Percentiles rank a stretch among this genome's conserved stretches.
phyloP scores from a whole-genome alignment of 2,329 filamentous ascomycete genomes.

The Alternaria conjuncta region DNA sequence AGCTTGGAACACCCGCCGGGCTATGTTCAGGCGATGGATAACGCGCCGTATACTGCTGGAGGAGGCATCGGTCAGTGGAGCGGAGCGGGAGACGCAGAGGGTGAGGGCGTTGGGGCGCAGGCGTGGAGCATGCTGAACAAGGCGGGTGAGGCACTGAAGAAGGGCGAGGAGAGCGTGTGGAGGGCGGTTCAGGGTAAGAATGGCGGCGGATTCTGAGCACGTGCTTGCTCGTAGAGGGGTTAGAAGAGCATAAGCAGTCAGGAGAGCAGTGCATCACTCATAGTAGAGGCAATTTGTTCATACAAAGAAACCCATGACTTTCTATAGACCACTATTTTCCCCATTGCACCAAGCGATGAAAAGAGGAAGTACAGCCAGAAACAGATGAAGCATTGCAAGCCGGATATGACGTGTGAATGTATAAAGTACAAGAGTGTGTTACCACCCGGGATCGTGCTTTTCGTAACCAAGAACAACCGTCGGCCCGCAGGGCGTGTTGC shows the following conservation, averaged over 20 bases:
- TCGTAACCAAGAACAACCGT: slow-evolving; percentile 53
- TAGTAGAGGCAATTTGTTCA: slow-evolving; percentile 7
- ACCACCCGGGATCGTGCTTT: slow-evolving; percentile 50
- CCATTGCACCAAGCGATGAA: slow-evolving; percentile 46
- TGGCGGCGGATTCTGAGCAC: background rate
- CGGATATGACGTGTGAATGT: slow-evolving; percentile 48
- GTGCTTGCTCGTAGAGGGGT: background rate
- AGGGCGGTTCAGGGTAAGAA: slow-evolving; percentile 41
- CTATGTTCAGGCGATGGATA: slow-evolving; percentile 55
- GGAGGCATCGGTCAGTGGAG: slow-evolving; percentile 43
- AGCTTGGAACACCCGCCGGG: slow-evolving; percentile 54
- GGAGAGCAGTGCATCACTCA: background rate
- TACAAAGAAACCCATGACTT: slow-evolving; percentile 41
- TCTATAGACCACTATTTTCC: slow-evolving; percentile 50
- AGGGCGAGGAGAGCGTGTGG: slow-evolving; percentile 46
- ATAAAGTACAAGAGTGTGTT: slow-evolving; percentile 53
- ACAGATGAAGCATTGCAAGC: slow-evolving; percentile 49
- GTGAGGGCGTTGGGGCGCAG: slow-evolving; percentile 36
- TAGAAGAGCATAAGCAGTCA: background rate
- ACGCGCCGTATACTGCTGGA: slow-evolving; percentile 49
- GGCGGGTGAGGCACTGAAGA: slow-evolving; percentile 45
- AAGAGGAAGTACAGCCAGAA: slow-evolving; percentile 43
- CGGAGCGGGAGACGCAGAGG: slow-evolving; percentile 17
- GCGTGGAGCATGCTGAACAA: slow-evolving; percentile 47
- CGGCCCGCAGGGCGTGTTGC: slow-evolving; percentile 44